Evolutionary conservation across 2,329 filamentous ascomycete species (phyloP).

Genomic region (Calonectria pauciramosa): DNA sequence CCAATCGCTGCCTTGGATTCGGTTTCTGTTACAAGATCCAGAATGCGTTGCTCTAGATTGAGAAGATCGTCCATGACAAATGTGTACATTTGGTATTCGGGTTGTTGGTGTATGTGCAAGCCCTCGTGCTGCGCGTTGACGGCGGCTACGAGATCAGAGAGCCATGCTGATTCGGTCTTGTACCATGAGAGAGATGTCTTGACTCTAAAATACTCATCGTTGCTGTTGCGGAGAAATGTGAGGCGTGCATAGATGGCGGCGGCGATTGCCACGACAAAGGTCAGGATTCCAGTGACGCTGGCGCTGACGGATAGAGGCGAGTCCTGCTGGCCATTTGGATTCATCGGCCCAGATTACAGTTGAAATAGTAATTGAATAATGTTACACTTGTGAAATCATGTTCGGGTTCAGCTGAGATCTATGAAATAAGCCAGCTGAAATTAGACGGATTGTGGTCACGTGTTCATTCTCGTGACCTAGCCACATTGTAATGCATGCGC

Average conservation of each 20-base stretch:
- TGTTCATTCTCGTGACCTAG: not conserved
- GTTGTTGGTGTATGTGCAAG: slow-evolving; percentile 43
- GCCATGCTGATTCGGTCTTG: slow-evolving; percentile 63
- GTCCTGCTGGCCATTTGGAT: slow-evolving; percentile 49
- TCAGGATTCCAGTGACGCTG: slow-evolving; percentile 61
- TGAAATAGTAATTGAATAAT: not conserved
- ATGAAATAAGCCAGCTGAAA: not conserved
- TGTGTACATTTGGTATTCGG: slow-evolving; percentile 62
- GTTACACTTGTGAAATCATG: not conserved
- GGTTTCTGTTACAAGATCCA: slow-evolving; percentile 60
- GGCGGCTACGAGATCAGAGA: slow-evolving; percentile 56
- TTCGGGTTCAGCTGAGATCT: not conserved
- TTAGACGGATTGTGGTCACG: not conserved
- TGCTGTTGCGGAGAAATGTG: slow-evolving; percentile 60
- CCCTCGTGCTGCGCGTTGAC: slow-evolving; percentile 44
- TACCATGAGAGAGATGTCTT: slow-evolving; percentile 63
- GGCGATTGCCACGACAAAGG: slow-evolving; percentile 61
- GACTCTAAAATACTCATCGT: slow-evolving; percentile 62
- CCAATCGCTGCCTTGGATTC: slow-evolving; percentile 49
- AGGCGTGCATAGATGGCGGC: slow-evolving; percentile 60
- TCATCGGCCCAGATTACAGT: slow-evolving; percentile 35
- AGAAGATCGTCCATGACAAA: slow-evolving; percentile 63
- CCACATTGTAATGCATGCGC: not conserved
- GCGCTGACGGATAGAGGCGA: slow-evolving; percentile 60
- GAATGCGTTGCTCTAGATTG: slow-evolving; percentile 58